Conservation (phyloP, 345 rosid species). For the Camelina hispida region DNA sequence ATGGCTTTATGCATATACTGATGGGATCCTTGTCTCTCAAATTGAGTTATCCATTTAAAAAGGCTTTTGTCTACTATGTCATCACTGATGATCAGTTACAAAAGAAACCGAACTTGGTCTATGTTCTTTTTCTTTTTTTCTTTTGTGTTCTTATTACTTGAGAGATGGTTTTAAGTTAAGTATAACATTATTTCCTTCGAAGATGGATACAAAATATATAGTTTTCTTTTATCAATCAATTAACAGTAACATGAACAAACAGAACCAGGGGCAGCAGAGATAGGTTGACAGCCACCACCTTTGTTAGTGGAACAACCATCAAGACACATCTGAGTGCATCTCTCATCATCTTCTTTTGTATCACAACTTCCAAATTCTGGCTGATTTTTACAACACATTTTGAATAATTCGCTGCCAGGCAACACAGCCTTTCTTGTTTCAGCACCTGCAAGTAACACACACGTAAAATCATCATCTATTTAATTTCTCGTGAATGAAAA, state of each 20-base stretch:
- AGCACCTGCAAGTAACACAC: slow-evolving; percentile 22
- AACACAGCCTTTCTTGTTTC: slow-evolving; percentile 10
- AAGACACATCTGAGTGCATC: slow-evolving; percentile 13
- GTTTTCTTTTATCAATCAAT: neutral
- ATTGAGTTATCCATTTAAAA: slow-evolving; percentile 58
- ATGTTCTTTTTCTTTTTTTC: too few species aligned
- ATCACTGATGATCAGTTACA: too few species aligned
- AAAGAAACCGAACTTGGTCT: too few species aligned
- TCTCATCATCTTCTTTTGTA: neutral
- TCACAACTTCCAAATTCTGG: slow-evolving; percentile 15
- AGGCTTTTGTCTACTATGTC: neutral
- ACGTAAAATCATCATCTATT: neutral
- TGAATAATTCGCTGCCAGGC: neutral
- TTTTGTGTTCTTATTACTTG: slow-evolving; percentile 1
- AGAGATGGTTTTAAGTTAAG: slow-evolving; percentile 9
- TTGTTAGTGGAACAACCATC: slow-evolving; percentile 14
- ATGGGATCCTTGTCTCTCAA: slow-evolving; percentile 72
- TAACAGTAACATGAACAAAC: slow-evolving; percentile 33
- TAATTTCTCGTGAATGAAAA: neutral
- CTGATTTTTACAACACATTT: neutral
- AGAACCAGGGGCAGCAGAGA: neutral
- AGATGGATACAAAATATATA: too few species aligned
- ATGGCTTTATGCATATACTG: slow-evolving; percentile 85
- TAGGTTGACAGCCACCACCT: slow-evolving; percentile 38
- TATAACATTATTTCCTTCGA: too few species aligned